Conservation (phyloP, 108 stramenopile genomes). For the Thalassiosira profunda region DNA sequence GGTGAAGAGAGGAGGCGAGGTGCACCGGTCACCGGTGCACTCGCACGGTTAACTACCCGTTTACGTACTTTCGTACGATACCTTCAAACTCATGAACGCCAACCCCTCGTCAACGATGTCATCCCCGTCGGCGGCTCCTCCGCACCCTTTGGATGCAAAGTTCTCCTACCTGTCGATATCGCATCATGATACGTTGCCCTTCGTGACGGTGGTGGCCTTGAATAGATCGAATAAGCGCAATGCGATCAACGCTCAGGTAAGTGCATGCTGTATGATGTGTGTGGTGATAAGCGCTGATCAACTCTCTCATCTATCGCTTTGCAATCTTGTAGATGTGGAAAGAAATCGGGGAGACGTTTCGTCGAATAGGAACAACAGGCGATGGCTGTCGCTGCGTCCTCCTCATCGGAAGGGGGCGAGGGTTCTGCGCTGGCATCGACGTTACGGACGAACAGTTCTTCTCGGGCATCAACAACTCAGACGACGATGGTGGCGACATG, state of each 20-base stretch:
- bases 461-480: constrained; percentile 8
- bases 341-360: constrained; percentile 75
- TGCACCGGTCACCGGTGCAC: no score
- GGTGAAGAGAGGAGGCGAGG: no score
- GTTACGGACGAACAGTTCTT: constrained; percentile 61
- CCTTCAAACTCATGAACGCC: no score
- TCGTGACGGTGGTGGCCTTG: constrained; percentile 55
- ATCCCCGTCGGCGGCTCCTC: no score
- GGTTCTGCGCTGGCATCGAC: constrained; percentile 83
- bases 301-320: background rate
- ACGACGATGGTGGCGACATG: constrained; percentile 32
- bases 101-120: no score
- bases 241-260: constrained; percentile 61
- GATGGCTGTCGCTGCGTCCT: constrained; percentile 72
- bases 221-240: constrained; percentile 73
- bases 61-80: no score
- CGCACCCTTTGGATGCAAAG: constrained; percentile 28
- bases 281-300: background rate
- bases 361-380: constrained; percentile 44
- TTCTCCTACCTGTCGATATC: constrained; percentile 23
- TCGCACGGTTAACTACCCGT: no score
- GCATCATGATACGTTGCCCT: constrained; percentile 31
- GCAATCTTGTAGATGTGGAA: constrained; percentile 59
- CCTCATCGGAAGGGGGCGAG: constrained; percentile 64
- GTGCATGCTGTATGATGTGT: no score